Percentiles rank a stretch among this genome's conserved stretches.
Conservation (phyloP, 2,329 filamentous ascomycete species). For the Aspergillus sp. region DNA sequence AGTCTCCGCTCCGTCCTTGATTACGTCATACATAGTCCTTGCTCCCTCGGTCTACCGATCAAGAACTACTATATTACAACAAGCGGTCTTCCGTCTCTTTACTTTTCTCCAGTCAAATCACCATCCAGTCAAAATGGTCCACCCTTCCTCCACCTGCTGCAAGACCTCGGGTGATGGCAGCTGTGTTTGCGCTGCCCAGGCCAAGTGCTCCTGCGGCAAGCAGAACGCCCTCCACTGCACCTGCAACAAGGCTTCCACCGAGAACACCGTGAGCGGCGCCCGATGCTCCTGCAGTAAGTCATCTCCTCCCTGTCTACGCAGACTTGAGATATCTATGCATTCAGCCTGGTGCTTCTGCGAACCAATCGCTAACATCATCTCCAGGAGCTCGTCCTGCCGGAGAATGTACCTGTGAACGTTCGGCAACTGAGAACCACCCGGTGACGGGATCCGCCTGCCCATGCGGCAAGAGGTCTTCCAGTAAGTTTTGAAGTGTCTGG, state of each 20-base stretch:
- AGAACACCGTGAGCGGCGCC: slow-evolving; percentile 73
- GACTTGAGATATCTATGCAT: slow-evolving; percentile 19
- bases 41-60: not conserved
- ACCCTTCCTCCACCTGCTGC: slow-evolving; percentile 59
- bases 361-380: slow-evolving; percentile 9
- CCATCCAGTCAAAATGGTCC: slow-evolving; percentile 41
- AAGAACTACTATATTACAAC: slow-evolving; percentile 11
- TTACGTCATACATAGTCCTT: not conserved
- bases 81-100: not conserved
- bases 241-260: slow-evolving; percentile 72
- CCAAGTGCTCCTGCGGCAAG: slow-evolving; percentile 85
- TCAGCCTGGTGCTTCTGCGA: not conserved
- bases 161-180: slow-evolving; percentile 55
- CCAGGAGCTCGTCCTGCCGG: slow-evolving; percentile 71
- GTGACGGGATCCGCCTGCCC: slow-evolving; percentile 65
- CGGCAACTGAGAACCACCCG: slow-evolving; percentile 68
- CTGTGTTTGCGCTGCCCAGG: slow-evolving; percentile 61
- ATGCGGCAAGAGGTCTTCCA: slow-evolving; percentile 73
- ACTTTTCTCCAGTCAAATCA: slow-evolving; percentile 6
- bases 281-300: slow-evolving; percentile 77
- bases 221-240: slow-evolving; percentile 82
- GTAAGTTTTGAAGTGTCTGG: slow-evolving; percentile 50
- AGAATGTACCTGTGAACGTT: slow-evolving; percentile 77
- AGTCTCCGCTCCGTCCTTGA: not conserved
- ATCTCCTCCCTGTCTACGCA: not conserved